Conservation (phyloP, 2,329 filamentous ascomycete genomes). For the Akanthomyces muscarius region DNA sequence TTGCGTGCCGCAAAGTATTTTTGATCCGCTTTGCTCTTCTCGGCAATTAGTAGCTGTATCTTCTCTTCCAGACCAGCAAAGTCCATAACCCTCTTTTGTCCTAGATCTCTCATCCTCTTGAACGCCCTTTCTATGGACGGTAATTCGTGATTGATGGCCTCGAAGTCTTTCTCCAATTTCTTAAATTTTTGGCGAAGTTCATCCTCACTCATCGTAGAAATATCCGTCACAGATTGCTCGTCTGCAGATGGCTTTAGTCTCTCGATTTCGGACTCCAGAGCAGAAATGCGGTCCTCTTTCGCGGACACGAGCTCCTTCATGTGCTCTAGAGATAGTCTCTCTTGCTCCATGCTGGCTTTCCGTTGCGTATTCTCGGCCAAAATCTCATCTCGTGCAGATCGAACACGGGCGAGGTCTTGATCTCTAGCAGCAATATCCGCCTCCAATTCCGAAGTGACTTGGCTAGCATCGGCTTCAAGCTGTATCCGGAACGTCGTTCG, state of each 20-base stretch:
- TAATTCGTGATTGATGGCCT: slow-evolving; percentile 80
- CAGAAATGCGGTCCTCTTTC: slow-evolving; percentile 73
- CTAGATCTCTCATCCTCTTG: slow-evolving; percentile 80
- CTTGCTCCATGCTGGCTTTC: slow-evolving; percentile 75
- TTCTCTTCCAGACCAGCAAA: slow-evolving; percentile 73
- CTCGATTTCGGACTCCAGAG: slow-evolving; percentile 78
- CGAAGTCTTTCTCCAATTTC: slow-evolving; percentile 74
- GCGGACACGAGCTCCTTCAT: slow-evolving; percentile 76
- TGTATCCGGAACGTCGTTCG: slow-evolving; percentile 76
- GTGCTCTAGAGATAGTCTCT: slow-evolving; percentile 64
- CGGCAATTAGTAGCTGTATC: slow-evolving; percentile 66
- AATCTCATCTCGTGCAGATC: slow-evolving; percentile 80
- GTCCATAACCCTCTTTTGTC: slow-evolving; percentile 82
- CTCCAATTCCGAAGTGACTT: slow-evolving; percentile 71
- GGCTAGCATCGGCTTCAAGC: slow-evolving; percentile 75
- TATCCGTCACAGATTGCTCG: slow-evolving; percentile 38
- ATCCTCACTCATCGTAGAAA: slow-evolving; percentile 61
- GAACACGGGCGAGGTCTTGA: slow-evolving; percentile 78
- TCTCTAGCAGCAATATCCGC: slow-evolving; percentile 76
- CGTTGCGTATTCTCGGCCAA: slow-evolving; percentile 75
- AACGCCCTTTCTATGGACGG: slow-evolving; percentile 87
- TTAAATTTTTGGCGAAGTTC: slow-evolving; percentile 70
- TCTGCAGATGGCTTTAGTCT: slow-evolving; percentile 56
- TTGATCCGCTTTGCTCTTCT: slow-evolving; percentile 95
- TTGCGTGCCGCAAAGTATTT: slow-evolving; percentile 98